Evolutionary conservation across 345 rosid genomes (phyloP).

Genomic region (Gossypium longicalyx): DNA sequence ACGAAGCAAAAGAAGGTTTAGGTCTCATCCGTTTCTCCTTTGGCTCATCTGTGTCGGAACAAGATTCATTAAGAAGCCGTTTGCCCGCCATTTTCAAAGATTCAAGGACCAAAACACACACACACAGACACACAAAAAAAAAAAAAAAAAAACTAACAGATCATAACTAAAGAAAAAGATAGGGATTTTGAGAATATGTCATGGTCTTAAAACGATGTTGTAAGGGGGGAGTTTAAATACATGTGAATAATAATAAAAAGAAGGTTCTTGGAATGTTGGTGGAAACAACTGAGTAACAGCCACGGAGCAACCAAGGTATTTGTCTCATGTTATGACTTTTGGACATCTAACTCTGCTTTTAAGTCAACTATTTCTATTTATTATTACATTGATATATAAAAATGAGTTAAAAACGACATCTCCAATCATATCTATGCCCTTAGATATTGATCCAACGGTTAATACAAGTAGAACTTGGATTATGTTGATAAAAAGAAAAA

Average conservation of each 20-base stretch:
- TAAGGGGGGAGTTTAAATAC: not conserved
- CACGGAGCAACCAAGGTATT: not conserved
- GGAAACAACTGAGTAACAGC: slow-evolving; percentile 15
- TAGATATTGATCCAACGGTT: not conserved
- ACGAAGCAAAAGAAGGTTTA: slow-evolving; percentile 70
- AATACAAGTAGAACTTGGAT: not conserved
- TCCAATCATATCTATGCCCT: not conserved
- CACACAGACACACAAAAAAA: not conserved
- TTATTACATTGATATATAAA: not conserved
- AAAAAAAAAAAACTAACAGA: not conserved
- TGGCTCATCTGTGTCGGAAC: slow-evolving; percentile 37
- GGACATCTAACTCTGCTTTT: slow-evolving; percentile 10
- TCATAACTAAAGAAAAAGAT: not conserved
- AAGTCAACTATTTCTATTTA: not conserved
- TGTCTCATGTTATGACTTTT: not conserved
- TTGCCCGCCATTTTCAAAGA: slow-evolving; percentile 54
- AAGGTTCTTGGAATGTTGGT: slow-evolving; percentile 19
- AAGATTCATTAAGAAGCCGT: slow-evolving; percentile 40
- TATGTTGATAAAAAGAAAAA: not conserved
- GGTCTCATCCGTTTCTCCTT: slow-evolving; percentile 49
- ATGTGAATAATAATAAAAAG: slow-evolving; percentile 8
- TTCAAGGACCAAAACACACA: too few species aligned
- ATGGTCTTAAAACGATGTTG: not conserved
- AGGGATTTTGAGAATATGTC: not conserved
- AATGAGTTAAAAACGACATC: not conserved